phyloP scores from a whole-genome alignment of 495 filamentous ascomycete species.

The Neurospora sp. region DNA sequence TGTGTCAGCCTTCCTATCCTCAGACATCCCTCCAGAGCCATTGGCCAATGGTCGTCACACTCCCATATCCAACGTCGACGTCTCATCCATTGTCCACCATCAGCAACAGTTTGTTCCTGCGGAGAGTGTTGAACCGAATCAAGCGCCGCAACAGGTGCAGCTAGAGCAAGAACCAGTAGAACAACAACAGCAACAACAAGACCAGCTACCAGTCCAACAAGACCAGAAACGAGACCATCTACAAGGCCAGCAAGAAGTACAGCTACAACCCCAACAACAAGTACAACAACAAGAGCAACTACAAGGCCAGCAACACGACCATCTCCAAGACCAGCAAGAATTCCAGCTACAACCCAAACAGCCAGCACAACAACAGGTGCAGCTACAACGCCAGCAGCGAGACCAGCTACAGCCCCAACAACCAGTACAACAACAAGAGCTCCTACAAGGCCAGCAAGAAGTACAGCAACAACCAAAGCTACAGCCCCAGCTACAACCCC shows the following conservation, averaged over 20 bases:
- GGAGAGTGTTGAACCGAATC: background rate
- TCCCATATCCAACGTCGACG: conserved; percentile 8
- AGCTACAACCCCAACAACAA: background rate
- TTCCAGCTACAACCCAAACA: too few species aligned
- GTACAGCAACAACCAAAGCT: background rate
- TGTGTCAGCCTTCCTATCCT: conserved; percentile 8
- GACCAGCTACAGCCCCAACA: background rate
- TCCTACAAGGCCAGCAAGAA: background rate
- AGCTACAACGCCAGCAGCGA: background rate
- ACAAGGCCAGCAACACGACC: background rate
- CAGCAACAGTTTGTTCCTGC: background rate
- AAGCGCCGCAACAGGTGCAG: background rate
- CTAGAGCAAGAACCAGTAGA: background rate
- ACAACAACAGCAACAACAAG: background rate
- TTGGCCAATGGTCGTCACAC: conserved; percentile 8
- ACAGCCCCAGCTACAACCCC: background rate
- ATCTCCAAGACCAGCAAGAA: too few species aligned
- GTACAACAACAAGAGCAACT: background rate
- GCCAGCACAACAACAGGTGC: background rate
- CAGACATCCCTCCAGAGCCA: conserved; percentile 3
- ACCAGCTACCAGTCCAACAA: background rate
- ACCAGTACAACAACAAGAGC: background rate
- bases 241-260: background rate
- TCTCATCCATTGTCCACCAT: background rate
- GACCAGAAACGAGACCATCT: background rate